These are phyloP conservation scores for Lactifluus volemus DNA, from an alignment of 768 basidiomycete species.

Conservation along the genomic window DNA sequence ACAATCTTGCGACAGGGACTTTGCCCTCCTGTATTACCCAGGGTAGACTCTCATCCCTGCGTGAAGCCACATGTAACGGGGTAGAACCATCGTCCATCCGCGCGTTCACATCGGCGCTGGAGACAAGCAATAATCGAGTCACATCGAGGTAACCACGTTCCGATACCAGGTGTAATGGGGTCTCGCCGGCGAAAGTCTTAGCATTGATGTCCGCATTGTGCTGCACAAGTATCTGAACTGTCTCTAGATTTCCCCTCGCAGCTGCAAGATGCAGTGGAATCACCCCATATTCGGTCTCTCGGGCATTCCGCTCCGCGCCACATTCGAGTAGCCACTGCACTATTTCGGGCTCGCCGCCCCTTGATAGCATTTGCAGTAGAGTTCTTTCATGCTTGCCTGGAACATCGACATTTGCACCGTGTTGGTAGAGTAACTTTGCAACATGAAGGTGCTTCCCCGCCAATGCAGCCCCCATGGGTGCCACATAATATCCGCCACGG, in stretches of 20 bases:
- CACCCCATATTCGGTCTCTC: fast-evolving
- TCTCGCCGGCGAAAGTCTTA: constrained; percentile 19
- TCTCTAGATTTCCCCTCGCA: background rate
- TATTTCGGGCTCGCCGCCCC: background rate
- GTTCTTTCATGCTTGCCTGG: background rate
- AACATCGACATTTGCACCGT: background rate
- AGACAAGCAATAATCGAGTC: background rate
- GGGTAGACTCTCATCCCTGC: no score
- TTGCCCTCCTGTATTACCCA: background rate
- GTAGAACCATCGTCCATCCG: background rate
- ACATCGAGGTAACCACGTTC: background rate
- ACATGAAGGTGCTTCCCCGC: background rate
- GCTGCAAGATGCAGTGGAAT: background rate
- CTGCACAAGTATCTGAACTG: background rate
- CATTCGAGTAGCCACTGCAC: background rate
- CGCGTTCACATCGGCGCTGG: background rate
- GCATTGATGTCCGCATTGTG: background rate
- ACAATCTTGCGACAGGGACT: background rate
- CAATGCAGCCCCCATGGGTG: background rate
- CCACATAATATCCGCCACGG: background rate
- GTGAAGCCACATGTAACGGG: background rate
- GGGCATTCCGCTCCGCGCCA: background rate
- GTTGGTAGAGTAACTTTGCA: background rate
- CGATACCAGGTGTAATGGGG: background rate
- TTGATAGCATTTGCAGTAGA: background rate